A percentile compares a stretch with the other conserved stretches of the same genome.
These are phyloP conservation scores for Fraxinus xanthoxyloides DNA, from an alignment of 305 asterid species.

Conservation along the genomic window DNA sequence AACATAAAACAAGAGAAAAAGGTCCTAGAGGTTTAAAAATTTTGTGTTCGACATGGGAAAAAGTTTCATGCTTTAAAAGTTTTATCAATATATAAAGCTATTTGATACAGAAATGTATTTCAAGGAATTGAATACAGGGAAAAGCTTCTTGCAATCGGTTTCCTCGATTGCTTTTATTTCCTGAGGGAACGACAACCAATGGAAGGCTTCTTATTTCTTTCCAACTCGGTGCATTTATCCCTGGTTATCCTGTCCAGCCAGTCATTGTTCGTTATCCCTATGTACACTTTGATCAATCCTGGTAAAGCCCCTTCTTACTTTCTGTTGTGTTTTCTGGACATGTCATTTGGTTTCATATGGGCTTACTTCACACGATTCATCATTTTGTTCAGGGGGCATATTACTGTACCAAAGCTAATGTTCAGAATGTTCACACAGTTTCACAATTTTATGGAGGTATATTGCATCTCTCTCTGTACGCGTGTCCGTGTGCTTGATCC, in stretches of 20 bases:
- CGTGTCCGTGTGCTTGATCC: background rate
- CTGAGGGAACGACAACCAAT: slow-evolving; percentile 98
- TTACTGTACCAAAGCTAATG: slow-evolving; percentile 69
- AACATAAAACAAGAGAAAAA: slow-evolving; percentile 5
- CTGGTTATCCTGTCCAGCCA: slow-evolving; percentile 94
- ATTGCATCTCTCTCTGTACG: background rate
- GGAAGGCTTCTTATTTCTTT: slow-evolving; percentile 89
- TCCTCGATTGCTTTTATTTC: slow-evolving; percentile 96
- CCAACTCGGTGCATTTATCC: slow-evolving; percentile 96
- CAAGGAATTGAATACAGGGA: slow-evolving; percentile 96
- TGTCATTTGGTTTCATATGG: slow-evolving; percentile 13
- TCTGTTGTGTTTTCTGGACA: background rate
- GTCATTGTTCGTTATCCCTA: slow-evolving; percentile 83
- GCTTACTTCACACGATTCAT: slow-evolving; percentile 3
- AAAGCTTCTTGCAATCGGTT: slow-evolving; percentile 77
- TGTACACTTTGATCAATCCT: slow-evolving; percentile 98
- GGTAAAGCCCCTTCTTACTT: slow-evolving; percentile 46
- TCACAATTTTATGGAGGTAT: slow-evolving; percentile 99
- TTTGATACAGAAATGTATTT: slow-evolving; percentile 90
- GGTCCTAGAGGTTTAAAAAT: background rate
- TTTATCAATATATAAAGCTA: slow-evolving; percentile 67
- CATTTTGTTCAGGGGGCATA: slow-evolving; percentile 67
- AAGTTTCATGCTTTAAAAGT: slow-evolving; percentile 31
- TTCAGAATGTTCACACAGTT: slow-evolving; percentile 96
- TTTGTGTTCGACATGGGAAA: background rate